phyloP scores from a whole-genome alignment of 2,329 filamentous ascomycete species.

The Podosphaera xanthii region DNA sequence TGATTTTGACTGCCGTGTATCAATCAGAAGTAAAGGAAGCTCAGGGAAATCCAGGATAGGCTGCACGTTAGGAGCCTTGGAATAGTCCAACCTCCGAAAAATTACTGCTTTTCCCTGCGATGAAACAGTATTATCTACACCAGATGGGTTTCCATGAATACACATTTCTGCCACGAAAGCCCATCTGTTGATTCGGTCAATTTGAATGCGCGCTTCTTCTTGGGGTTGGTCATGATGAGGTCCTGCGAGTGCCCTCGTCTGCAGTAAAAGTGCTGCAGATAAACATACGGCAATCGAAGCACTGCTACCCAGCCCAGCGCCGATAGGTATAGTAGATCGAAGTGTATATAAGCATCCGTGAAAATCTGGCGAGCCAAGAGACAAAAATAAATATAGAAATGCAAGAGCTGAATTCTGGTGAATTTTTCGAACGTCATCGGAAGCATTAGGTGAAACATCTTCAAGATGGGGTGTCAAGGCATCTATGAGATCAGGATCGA shows the following conservation, averaged over 20 bases:
- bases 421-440: conserved; percentile 57
- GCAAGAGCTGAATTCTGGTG: conserved; percentile 61
- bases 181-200: conserved; percentile 94
- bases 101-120: conserved; percentile 86
- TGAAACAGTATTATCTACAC: conserved; percentile 89
- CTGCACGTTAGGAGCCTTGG: conserved; percentile 51
- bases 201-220: conserved; percentile 68
- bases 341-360: conserved; percentile 73
- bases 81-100: conserved; percentile 62
- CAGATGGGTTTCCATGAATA: conserved; percentile 90
- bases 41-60: conserved; percentile 77
- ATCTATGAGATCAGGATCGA: conserved; percentile 62
- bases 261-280: conserved; percentile 60
- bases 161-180: conserved; percentile 93
- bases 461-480: conserved; percentile 62
- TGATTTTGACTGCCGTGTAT: conserved; percentile 72
- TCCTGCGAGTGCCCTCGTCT: conserved; percentile 69
- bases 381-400: conserved; percentile 85
- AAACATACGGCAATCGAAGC: conserved; percentile 87
- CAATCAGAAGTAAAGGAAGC: conserved; percentile 68
- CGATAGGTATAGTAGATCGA: conserved; percentile 81
- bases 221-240: conserved; percentile 80
- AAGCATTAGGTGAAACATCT: conserved; percentile 40
- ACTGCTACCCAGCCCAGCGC: conserved; percentile 76
- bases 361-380: conserved; percentile 56